These are phyloP conservation scores for Phytopythium delawarense DNA, from an alignment of 352 stramenopile genomes.

Conservation along the genomic window DNA sequence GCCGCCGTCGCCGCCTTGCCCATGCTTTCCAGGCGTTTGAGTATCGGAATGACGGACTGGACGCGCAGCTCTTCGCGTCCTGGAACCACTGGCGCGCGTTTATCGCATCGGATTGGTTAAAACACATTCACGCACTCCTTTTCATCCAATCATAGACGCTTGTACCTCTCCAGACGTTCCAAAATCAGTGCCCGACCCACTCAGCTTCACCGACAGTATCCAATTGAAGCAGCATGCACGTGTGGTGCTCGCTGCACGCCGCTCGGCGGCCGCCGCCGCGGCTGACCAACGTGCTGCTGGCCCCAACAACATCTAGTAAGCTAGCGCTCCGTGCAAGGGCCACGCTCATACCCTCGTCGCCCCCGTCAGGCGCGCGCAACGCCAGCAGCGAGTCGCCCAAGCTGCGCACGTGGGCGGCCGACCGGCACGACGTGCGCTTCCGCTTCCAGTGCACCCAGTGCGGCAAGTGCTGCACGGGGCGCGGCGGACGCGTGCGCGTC, in stretches of 20 bases:
- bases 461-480: slow-evolving; percentile 76
- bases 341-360: background rate
- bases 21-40: background rate
- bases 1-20: slow-evolving; percentile 10
- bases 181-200: background rate
- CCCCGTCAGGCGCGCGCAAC: background rate
- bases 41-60: background rate
- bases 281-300: background rate
- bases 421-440: slow-evolving; percentile 33
- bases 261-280: background rate
- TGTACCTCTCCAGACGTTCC: background rate
- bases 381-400: slow-evolving; percentile 1
- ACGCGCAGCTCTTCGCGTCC: background rate
- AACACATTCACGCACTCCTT: background rate
- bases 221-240: background rate
- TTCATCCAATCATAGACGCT: background rate
- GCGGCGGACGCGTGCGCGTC: slow-evolving; percentile 58
- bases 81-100: background rate
- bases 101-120: slow-evolving; percentile 1
- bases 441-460: slow-evolving; percentile 71
- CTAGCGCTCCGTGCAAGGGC: background rate
- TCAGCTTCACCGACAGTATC: background rate
- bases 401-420: slow-evolving; percentile 32
- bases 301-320: background rate
- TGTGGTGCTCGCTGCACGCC: background rate